Evolutionary conservation across 352 stramenopile genomes (phyloP), one percentile per base, ranked within the genome.

Genomic region (Phytopythium delawarense): DNA sequence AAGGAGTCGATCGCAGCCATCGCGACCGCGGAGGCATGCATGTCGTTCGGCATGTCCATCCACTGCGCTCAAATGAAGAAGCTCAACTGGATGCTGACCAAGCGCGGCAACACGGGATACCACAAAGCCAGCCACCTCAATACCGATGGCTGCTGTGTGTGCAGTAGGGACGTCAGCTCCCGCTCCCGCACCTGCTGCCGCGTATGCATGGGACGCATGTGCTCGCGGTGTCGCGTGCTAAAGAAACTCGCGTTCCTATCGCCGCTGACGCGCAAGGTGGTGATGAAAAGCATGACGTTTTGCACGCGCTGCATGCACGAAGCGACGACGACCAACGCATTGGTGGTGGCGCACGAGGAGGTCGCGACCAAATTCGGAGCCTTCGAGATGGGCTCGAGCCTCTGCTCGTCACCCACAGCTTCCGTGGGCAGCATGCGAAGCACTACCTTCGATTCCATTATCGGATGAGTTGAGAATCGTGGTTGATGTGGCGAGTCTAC

Each of bases 11-110:
- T 80, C 3, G 52, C 75, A 30, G 64, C 76, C 54, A 57, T 66
- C 7, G 69, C 62, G 42, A 73, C 73, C 67, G 70, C 70, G 1
- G 68, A 69, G 8, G 46, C 64, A 7, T 75, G 72, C 34, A 37
- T 78, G 52, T 76, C 71, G 16, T 69, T 70, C 6, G 35, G 74
- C 1, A 78, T 72, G 56, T 75, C 71, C 45, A 67, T 66, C 7
- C 66, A 81, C 39, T 81, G 71, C 57, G 65, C 71, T 7, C 68
- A 79, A 48, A 77, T 81, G 71, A 77, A 79, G 48, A 81, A 81
- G 42, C 66, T 81, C 9, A 57, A 67, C 2, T 79, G 64, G 65
- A 70, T 77, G 65, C 54, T 78, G 25, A 67, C 72, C 50, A 72
- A 75, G 23, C 60, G 57, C 34, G 40, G 20, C 18, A 72, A 69